Percentiles rank a stretch among this genome's conserved stretches.
These are phyloP conservation scores for Fusarium sp. DNA, from an alignment of 2,329 filamentous ascomycete genomes.

Conservation along the genomic window DNA sequence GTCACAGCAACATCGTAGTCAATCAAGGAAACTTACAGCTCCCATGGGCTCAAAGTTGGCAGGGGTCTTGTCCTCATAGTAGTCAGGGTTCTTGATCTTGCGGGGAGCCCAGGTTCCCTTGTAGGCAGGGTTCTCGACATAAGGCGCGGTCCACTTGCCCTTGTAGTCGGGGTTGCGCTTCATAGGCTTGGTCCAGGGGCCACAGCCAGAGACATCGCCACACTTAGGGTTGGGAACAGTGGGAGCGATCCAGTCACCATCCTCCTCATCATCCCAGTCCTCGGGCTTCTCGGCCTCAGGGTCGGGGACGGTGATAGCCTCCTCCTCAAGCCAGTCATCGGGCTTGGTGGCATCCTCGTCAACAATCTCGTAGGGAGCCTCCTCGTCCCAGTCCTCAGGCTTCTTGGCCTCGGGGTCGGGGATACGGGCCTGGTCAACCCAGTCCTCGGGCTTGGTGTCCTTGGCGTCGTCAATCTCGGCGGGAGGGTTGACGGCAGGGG, in stretches of 20 bases:
- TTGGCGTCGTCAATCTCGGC: conserved; percentile 96
- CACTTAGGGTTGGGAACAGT: conserved; percentile 97
- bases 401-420: conserved; percentile 93
- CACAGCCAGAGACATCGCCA: conserved; percentile 91
- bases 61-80: conserved; percentile 96
- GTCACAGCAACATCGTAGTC: neutral
- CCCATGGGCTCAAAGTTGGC: conserved; percentile 98
- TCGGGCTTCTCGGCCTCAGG: conserved; percentile 97
- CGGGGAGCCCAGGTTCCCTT: conserved; percentile 95
- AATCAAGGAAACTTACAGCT: conserved; percentile 74
- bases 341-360: conserved; percentile 93
- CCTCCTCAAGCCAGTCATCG: conserved; percentile 95
- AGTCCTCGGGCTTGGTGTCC: conserved; percentile 93
- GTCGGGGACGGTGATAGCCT: conserved; percentile 85
- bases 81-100: conserved; percentile 97
- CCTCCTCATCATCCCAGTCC: conserved; percentile 99
- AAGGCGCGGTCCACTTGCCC: conserved; percentile 96
- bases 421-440: conserved; percentile 95
- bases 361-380: conserved; percentile 94
- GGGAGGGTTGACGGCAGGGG: conserved; percentile 90
- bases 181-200: conserved; percentile 90
- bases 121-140: conserved; percentile 97
- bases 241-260: conserved; percentile 95
- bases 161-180: conserved; percentile 97
- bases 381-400: conserved; percentile 99